Conservation (phyloP, 2,329 filamentous ascomycete species). For the Cordyceps fumosorosea region DNA sequence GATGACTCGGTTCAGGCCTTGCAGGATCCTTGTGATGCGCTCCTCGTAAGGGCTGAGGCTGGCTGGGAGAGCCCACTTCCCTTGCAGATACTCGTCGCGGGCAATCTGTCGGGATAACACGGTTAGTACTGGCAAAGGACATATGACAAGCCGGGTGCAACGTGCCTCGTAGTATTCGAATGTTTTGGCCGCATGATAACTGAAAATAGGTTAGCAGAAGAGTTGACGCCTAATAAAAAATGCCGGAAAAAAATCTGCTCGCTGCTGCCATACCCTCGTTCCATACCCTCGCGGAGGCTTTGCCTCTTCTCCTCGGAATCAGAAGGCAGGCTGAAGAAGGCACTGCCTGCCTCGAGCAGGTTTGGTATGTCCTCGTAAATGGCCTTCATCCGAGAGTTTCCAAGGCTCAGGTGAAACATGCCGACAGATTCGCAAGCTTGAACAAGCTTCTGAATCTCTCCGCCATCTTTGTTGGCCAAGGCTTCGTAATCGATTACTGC, state of each 20-base stretch:
- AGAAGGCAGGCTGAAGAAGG: background rate
- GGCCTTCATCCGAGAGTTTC: background rate
- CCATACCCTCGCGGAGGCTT: conserved; percentile 9
- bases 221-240: background rate
- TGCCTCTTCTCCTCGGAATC: conserved; percentile 6
- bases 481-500: conserved; percentile 3
- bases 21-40: background rate
- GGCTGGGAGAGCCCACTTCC: background rate
- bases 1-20: background rate
- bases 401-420: conserved; percentile 3
- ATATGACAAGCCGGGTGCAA: fast-evolving
- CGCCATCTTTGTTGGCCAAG: background rate
- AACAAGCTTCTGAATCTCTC: conserved; percentile 7
- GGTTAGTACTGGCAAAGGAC: background rate
- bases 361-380: background rate
- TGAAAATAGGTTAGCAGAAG: background rate
- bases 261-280: conserved; percentile 7
- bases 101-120: background rate
- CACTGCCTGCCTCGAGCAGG: background rate
- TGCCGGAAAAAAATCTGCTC: background rate
- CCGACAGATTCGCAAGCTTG: conserved; percentile 5
- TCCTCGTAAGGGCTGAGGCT: background rate
- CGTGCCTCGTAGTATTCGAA: conserved; percentile 12
- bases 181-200: conserved; percentile 5
- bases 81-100: conserved; percentile 5